Base-by-base conservation (phyloP, 768 basidiomycete species). In the Mycena pura region DNA sequence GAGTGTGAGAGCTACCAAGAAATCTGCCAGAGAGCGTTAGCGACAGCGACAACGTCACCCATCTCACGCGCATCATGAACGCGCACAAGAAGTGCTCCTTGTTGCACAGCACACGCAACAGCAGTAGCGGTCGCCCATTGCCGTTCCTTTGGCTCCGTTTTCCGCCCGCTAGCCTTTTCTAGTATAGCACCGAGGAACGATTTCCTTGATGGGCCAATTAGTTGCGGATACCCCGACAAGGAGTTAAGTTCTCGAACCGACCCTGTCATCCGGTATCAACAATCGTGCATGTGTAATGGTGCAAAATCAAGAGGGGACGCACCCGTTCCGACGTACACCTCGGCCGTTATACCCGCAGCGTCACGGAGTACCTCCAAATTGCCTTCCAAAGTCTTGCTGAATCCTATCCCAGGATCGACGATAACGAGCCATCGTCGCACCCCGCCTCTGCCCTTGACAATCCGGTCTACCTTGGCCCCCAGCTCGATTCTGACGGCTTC, bases 341-440 rank as follows among this genome's bases (percentile, higher is more conserved):
- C 78, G 2, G 77, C 80, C 0, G 82, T 84, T 39, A 92, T 71
- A 47, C 62, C 72, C 19, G 70, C 80, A 49, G 78, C 78, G 32
- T 82, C 66, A 10, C 88, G 81, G 47, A 99, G 72, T 11, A 96
- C 68, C 62, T 82, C 79, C 31, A 94, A 64, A 73, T 96, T 96
- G 5, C 84, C 93, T 27, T 87, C 82, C 3, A 88, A 72, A 0
- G 86, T 84, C 75, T 98, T 98, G 74, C 95, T 96, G 73, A 98
- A 99, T 31, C 97, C 96, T 51, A 99, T 78, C 0, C 96, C 96
- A 3, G 96, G 93, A 76, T 98, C 97, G 24, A 90, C 83, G 51
- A 98, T 82, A 62, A 98, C 86, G 60, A 92, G 82, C 96, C 96
- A 99, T 49, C 92, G 77, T 56, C 92, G 80, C 10, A 99, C 75